Conservation (phyloP, 2,329 filamentous ascomycete species). For the Colletotrichum tamarilloi region DNA sequence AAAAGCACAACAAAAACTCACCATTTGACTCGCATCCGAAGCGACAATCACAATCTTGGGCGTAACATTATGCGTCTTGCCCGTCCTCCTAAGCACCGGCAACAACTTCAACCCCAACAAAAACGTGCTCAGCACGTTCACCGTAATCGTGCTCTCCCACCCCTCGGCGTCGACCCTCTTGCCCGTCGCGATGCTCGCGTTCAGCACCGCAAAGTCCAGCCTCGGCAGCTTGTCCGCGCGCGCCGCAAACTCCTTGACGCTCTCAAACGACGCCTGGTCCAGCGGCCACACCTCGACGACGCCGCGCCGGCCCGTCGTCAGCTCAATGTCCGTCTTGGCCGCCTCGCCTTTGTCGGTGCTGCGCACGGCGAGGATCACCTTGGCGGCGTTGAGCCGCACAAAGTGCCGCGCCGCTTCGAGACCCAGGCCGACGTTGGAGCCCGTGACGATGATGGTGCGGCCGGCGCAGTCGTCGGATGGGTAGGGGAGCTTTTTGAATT, state of each 20-base stretch:
- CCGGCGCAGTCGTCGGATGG: conserved; percentile 47
- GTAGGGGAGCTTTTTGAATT: conserved; percentile 43
- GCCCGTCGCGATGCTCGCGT: conserved; percentile 45
- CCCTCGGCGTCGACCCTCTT: conserved; percentile 45
- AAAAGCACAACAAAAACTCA: conserved; percentile 4
- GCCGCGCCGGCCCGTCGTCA: conserved; percentile 19
- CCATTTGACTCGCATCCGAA: conserved; percentile 49
- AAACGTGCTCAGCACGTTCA: conserved; percentile 60
- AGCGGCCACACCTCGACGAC: conserved; percentile 56
- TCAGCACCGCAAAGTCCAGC: conserved; percentile 50
- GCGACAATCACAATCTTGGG: conserved; percentile 52
- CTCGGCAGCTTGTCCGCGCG: conserved; percentile 44
- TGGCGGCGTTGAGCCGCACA: conserved; percentile 49
- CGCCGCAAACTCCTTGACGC: conserved; percentile 47
- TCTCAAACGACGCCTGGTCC: conserved; percentile 49
- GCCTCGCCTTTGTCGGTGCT: conserved; percentile 51
- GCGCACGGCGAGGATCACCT: conserved; percentile 56
- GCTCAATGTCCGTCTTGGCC: conserved; percentile 49
- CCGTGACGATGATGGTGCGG: conserved; percentile 54
- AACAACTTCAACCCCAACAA: conserved; percentile 56
- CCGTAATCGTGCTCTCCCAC: conserved; percentile 54
- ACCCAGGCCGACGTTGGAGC: conserved; percentile 56
- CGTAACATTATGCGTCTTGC: conserved; percentile 43
- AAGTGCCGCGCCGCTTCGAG: conserved; percentile 55
- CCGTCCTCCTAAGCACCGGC: conserved; percentile 52